Conservation (phyloP, 2,329 filamentous ascomycete species). For the Chaetomium globosum region DNA sequence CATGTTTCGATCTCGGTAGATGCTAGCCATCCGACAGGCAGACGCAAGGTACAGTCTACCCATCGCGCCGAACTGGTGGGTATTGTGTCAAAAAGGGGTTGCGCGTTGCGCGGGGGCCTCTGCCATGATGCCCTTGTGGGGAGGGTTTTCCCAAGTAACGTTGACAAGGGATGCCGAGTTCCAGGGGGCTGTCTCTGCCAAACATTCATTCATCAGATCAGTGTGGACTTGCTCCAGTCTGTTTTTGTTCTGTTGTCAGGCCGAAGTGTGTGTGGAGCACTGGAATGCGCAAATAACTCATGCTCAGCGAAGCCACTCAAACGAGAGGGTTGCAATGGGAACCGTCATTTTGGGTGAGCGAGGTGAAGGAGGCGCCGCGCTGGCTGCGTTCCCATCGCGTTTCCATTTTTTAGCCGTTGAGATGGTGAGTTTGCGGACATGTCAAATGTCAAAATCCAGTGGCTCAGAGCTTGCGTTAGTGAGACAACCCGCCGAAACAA, state of each 20-base stretch:
- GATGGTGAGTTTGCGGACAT: neutral
- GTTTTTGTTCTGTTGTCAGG: neutral
- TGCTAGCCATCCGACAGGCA: conserved; percentile 24
- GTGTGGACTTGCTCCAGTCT: neutral
- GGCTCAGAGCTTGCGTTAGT: conserved; percentile 18
- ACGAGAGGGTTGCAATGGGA: conserved; percentile 1
- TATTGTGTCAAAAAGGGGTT: conserved; percentile 24
- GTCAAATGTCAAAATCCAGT: conserved; percentile 16
- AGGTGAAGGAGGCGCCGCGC: neutral
- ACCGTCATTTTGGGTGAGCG: neutral
- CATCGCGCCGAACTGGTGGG: conserved; percentile 12
- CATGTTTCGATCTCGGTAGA: conserved; percentile 31
- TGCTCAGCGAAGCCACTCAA: neutral
- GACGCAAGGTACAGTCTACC: conserved; percentile 23
- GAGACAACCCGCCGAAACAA: conserved; percentile 20
- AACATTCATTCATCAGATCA: conserved; percentile 3
- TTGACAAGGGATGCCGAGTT: neutral
- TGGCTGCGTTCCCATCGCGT: neutral
- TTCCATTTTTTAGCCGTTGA: neutral
- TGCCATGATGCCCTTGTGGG: neutral
- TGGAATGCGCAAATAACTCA: conserved; percentile 17
- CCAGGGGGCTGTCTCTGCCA: neutral
- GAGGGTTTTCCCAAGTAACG: too few species aligned
- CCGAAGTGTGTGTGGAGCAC: conserved; percentile 20
- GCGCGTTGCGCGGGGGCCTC: neutral